Percentiles rank a stretch among this genome's conserved stretches.
These are phyloP conservation scores for Westerdykella aurantiaca DNA, from an alignment of 2,329 filamentous ascomycete species.

Conservation along the genomic window DNA sequence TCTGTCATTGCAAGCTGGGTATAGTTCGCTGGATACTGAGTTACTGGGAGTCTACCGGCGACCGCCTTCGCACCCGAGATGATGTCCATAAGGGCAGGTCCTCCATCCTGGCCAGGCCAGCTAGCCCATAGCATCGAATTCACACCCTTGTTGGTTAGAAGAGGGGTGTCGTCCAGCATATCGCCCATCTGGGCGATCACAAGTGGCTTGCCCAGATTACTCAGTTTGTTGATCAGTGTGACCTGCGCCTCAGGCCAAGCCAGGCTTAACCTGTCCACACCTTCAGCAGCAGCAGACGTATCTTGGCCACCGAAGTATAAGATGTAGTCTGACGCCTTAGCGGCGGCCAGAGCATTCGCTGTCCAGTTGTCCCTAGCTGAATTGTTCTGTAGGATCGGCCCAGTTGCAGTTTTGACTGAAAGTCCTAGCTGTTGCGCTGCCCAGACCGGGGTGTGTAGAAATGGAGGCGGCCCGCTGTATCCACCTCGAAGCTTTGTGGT, in stretches of 20 bases:
- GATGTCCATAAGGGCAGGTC: constrained; percentile 51
- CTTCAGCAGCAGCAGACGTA: constrained; percentile 49
- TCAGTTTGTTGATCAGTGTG: constrained; percentile 47
- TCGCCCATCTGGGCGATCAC: constrained; percentile 50
- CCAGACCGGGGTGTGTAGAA: constrained; percentile 49
- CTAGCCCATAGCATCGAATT: constrained; percentile 53
- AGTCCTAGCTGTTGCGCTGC: constrained; percentile 47
- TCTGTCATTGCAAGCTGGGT: constrained; percentile 50
- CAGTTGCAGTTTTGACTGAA: constrained; percentile 24
- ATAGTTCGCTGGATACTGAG: constrained; percentile 53
- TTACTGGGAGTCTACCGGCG: constrained; percentile 52
- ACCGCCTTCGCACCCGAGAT: constrained; percentile 49
- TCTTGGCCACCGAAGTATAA: constrained; percentile 55
- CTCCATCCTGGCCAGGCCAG: constrained; percentile 57
- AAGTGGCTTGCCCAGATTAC: constrained; percentile 45
- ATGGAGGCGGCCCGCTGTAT: constrained; percentile 54
- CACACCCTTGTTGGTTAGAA: constrained; percentile 46
- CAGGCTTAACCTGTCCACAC: constrained; percentile 47
- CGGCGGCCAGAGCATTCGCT: constrained; percentile 17
- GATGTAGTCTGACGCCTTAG: constrained; percentile 46
- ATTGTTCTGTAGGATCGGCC: constrained; percentile 12
- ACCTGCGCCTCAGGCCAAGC: constrained; percentile 51
- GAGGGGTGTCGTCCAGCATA: constrained; percentile 49
- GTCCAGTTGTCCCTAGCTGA: constrained; percentile 13
- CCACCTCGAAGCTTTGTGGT: constrained; percentile 53